Conservation (phyloP, 257 asterid genomes). For the Fraxinus pennsylvanica region DNA sequence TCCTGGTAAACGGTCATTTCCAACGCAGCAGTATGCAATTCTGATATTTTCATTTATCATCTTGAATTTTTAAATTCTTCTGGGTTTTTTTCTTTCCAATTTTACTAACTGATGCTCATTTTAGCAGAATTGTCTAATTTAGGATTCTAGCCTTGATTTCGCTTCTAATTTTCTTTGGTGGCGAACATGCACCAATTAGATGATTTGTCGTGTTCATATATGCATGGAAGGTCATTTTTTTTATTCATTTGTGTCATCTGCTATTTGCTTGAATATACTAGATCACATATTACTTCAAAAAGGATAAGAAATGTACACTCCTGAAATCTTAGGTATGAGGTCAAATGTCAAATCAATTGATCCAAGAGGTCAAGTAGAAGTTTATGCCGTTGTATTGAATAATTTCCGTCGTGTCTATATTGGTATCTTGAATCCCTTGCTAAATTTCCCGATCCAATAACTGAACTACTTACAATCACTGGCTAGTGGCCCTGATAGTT, state of each 20-base stretch:
- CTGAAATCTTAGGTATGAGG: no score
- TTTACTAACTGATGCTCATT: not conserved
- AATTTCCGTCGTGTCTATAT: not conserved
- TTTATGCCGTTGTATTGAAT: constrained; percentile 5
- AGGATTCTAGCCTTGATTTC: not conserved
- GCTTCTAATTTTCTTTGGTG: not conserved
- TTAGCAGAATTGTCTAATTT: not conserved
- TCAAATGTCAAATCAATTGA: no score
- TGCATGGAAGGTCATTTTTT: not conserved
- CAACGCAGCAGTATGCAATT: not conserved
- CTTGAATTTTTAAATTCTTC: not conserved
- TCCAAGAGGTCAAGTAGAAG: not conserved
- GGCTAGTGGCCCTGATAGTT: not conserved
- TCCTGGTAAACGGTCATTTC: not conserved
- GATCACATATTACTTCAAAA: constrained; percentile 3
- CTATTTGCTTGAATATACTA: constrained; percentile 3
- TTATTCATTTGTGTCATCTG: constrained; percentile 3
- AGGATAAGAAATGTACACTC: not conserved
- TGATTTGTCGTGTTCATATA: not conserved
- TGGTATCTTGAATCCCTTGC: constrained; percentile 11
- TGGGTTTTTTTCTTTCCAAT: not conserved
- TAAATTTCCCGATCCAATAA: not conserved
- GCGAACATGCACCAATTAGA: not conserved
- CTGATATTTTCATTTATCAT: not conserved
- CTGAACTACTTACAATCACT: constrained; percentile 2